phyloP scores from a whole-genome alignment of 768 basidiomycete genomes.

The Kwoniella shandongensis region DNA sequence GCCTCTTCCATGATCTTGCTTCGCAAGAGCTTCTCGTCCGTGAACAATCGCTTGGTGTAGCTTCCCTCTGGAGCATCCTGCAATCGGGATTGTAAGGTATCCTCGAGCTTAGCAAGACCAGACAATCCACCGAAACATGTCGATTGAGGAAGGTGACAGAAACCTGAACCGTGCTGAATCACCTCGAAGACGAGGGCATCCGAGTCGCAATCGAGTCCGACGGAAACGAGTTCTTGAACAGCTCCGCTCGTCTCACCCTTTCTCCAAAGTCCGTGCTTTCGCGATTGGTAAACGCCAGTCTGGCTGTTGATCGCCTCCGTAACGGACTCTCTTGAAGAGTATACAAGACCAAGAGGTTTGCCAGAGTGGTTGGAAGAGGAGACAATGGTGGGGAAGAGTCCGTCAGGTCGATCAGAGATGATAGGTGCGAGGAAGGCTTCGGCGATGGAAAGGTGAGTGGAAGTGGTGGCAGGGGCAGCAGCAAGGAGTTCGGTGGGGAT shows the following conservation, averaged over 20 bases:
- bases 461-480: constrained; percentile 61
- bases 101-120: constrained; percentile 81
- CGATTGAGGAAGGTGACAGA: constrained; percentile 83
- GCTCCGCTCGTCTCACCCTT: constrained; percentile 97
- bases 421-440: constrained; percentile 84
- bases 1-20: constrained; percentile 99
- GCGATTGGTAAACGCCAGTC: constrained; percentile 91
- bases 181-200: constrained; percentile 91
- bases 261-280: constrained; percentile 92
- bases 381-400: constrained; percentile 88
- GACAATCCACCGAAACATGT: constrained; percentile 83
- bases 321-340: constrained; percentile 85
- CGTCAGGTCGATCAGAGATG: constrained; percentile 82
- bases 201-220: constrained; percentile 85
- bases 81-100: constrained; percentile 70
- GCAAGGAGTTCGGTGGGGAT: constrained; percentile 68
- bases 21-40: constrained; percentile 72
- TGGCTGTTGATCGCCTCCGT: constrained; percentile 82
- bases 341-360: constrained; percentile 77
- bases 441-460: constrained; percentile 66
- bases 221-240: constrained; percentile 78
- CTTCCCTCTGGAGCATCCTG: constrained; percentile 80
- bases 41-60: constrained; percentile 85
- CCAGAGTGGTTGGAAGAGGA: constrained; percentile 59
- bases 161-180: constrained; percentile 79